These are phyloP conservation scores for Halophytophthora batemanensis DNA, from an alignment of 352 stramenopile genomes.

Conservation along the genomic window DNA sequence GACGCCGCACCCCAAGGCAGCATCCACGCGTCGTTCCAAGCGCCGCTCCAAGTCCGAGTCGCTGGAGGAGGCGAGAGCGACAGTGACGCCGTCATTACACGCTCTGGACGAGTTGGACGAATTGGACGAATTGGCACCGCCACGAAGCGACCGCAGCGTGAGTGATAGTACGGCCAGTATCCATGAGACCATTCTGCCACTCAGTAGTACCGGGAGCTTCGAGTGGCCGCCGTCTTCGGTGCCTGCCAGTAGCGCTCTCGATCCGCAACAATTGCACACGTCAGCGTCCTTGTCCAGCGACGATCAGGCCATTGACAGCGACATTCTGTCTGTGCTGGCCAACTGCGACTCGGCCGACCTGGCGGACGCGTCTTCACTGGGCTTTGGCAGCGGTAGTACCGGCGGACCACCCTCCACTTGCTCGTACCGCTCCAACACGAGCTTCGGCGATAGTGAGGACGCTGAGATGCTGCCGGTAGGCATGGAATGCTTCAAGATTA, in stretches of 20 bases:
- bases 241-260: background rate
- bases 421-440: conserved; percentile 29
- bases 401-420: conserved; percentile 1
- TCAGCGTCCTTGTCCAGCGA: conserved; percentile 40
- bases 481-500: conserved; percentile 46
- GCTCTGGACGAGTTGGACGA: conserved; percentile 30
- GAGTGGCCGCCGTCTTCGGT: conserved; percentile 29
- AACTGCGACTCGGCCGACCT: conserved; percentile 46
- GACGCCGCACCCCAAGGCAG: conserved; percentile 37
- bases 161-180: conserved; percentile 30
- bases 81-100: conserved; percentile 16
- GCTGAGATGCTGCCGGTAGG: conserved; percentile 35
- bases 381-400: conserved; percentile 10
- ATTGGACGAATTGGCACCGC: conserved; percentile 26
- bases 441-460: conserved; percentile 28
- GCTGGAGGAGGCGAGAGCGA: conserved; percentile 16
- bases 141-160: conserved; percentile 27
- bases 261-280: conserved; percentile 4
- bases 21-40: conserved; percentile 31
- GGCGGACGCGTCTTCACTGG: conserved; percentile 17
- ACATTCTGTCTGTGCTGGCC: conserved; percentile 69
- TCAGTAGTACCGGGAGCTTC: conserved; percentile 17
- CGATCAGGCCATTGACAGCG: conserved; percentile 69
- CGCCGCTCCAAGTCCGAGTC: conserved; percentile 66
- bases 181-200: conserved; percentile 22